Conservation (phyloP, 257 asterid species). For the Fraxinus anomala region DNA sequence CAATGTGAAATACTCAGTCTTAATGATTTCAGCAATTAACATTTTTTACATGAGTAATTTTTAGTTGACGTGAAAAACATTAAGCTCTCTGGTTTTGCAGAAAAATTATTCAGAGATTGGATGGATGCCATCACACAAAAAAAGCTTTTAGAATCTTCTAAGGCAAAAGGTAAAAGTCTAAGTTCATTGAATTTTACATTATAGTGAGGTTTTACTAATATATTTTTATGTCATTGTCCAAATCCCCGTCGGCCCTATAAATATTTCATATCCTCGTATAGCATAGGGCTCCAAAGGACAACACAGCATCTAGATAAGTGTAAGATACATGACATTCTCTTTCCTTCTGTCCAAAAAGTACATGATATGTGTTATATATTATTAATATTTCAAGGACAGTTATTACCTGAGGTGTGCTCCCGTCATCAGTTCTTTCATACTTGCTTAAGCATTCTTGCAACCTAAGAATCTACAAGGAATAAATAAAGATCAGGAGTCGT, state of each 20-base stretch:
- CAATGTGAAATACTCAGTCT: neutral
- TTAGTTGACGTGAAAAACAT: constrained; percentile 14
- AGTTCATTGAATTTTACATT: neutral
- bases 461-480: constrained; percentile 75
- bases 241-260: constrained; percentile 1
- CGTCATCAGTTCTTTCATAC: constrained; percentile 83
- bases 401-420: constrained; percentile 90
- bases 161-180: neutral
- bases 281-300: constrained; percentile 19
- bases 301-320: constrained; percentile 4
- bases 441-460: constrained; percentile 90
- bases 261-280: neutral
- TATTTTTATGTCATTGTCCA: neutral
- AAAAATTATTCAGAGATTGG: constrained; percentile 1
- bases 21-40: neutral
- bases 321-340: neutral
- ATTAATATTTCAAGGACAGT: constrained; percentile 25
- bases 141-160: neutral
- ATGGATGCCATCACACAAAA: neutral
- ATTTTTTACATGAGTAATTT: neutral
- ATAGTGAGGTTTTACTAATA: neutral
- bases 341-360: constrained; percentile 18
- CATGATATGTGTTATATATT: constrained; percentile 14
- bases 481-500: constrained; percentile 27
- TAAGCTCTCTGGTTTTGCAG: constrained; percentile 2